Base-by-base conservation (phyloP, 345 rosid genomes). In the Hibiscus mutabilis region DNA sequence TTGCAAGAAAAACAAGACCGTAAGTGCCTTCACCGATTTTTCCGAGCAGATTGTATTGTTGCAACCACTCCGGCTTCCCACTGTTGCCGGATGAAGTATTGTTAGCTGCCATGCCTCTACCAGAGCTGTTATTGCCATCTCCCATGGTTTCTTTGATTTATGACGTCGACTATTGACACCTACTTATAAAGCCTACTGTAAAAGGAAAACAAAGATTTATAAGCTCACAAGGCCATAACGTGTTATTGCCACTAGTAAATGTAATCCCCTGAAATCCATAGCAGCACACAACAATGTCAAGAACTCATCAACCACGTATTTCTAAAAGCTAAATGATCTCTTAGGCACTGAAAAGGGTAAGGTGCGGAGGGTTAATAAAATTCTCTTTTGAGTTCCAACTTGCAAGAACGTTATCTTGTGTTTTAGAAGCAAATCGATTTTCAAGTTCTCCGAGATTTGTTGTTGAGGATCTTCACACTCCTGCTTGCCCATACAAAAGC, bases 21-120 rank as follows among this genome's bases (percentile, higher is more conserved):
- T 96, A 96, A 3, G 99, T 96, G 8, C 99, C 99, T 82, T 96
- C 99, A 53, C 99, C 99, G 59, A 96, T 96, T 86, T 96, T 96
- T 49, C 99, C 99, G 37, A 96, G 89, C 13, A 96, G 90, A 80
- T 92, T 94, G 82, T 92, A 96, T 60, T 92, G 98, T 69, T 90
- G 99, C 57, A 96, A 88, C 99, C 99, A 96, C 79, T 96, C 97
- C 65, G 99, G 99, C 85, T 87, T 87, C 87, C 85, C 97, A 70
- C 66, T 68, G 72, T 60, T 63, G 57, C 47, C 67, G 5, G 69
- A 53, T 37, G 86, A 66, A 24, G 80, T 74, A 66, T 77, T 76
- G 73, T 76, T 66, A 59, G 78, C 75, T 58, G 79, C 16, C 19
- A 72, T 69, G 56, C 82, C 75, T 74, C 87, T 80, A 52, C 46